Conservation (phyloP, 345 rosid species). For the Xanthoceras sorbifolium region DNA sequence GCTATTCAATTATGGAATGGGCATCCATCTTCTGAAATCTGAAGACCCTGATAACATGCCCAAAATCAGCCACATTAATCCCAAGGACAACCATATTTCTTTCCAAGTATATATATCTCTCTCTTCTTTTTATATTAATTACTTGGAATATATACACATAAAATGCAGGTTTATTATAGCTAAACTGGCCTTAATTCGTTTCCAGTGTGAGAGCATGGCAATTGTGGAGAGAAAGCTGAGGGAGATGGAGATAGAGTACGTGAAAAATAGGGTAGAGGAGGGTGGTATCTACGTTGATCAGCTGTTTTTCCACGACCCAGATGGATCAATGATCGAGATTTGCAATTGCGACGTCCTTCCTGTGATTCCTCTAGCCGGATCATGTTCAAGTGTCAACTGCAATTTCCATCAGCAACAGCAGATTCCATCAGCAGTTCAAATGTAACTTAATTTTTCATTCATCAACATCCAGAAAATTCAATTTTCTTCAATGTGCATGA, state of each 20-base stretch:
- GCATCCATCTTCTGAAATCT: conserved; percentile 61
- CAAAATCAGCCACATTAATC: conserved; percentile 46
- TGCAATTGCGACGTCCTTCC: conserved; percentile 64
- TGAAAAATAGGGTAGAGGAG: conserved; percentile 42
- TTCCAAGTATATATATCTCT: conserved; percentile 52
- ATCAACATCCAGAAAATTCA: too few species aligned
- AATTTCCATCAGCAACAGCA: conserved; percentile 23
- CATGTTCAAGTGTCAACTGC: conserved; percentile 46
- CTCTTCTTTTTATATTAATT: neutral
- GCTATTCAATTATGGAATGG: conserved; percentile 74
- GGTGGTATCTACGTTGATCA: conserved; percentile 54
- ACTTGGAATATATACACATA: neutral
- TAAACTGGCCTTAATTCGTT: neutral
- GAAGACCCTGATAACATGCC: conserved; percentile 61
- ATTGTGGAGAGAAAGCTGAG: conserved; percentile 50
- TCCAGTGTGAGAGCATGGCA: conserved; percentile 54
- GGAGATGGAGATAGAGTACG: conserved; percentile 50
- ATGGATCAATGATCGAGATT: conserved; percentile 62
- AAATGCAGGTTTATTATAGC: neutral
- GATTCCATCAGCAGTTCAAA: conserved; percentile 10
- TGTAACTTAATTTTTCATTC: neutral
- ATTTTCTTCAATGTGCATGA: too few species aligned
- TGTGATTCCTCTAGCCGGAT: conserved; percentile 38
- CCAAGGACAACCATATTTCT: conserved; percentile 73
- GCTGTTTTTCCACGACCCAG: conserved; percentile 66